Conservation (phyloP, 345 rosid species). For the Linum tenue region DNA sequence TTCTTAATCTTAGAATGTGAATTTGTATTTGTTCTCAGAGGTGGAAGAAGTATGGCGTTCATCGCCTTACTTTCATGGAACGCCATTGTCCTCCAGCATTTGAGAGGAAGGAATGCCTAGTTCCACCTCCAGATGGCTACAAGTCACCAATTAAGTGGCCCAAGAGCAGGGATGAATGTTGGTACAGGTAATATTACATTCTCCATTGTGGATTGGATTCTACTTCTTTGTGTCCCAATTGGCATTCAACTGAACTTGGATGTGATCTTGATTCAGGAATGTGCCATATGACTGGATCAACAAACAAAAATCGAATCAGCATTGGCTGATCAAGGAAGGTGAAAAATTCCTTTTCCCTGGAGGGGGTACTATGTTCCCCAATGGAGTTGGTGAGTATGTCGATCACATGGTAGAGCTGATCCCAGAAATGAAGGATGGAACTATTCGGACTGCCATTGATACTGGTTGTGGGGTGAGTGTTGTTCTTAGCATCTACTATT, state of each 20-base stretch:
- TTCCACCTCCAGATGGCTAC: conserved; percentile 97
- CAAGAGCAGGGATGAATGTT: conserved; percentile 77
- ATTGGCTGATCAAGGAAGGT: conserved; percentile 88
- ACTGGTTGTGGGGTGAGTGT: conserved; percentile 93
- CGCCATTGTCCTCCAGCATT: conserved; percentile 87
- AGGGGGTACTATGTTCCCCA: conserved; percentile 98
- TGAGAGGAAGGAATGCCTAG: conserved; percentile 82
- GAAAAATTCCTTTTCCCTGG: conserved; percentile 92
- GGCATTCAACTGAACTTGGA: neutral
- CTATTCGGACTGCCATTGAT: conserved; percentile 85
- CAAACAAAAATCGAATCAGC: conserved; percentile 90
- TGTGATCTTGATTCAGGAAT: conserved; percentile 50
- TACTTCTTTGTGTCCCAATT: neutral
- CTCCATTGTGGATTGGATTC: neutral
- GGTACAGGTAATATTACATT: conserved; percentile 68
- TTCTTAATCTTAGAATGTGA: conserved; percentile 1
- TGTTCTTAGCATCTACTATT: neutral
- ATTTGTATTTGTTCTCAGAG: conserved; percentile 38
- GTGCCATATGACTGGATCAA: conserved; percentile 99
- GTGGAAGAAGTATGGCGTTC: conserved; percentile 82
- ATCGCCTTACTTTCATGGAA: conserved; percentile 89
- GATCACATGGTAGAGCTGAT: conserved; percentile 90
- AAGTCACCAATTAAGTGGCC: conserved; percentile 94
- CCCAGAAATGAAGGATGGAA: conserved; percentile 90
- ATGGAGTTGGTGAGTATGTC: conserved; percentile 88